Base-by-base conservation (phyloP, 805 yeast species). In the Kurtzmaniella fragi region DNA sequence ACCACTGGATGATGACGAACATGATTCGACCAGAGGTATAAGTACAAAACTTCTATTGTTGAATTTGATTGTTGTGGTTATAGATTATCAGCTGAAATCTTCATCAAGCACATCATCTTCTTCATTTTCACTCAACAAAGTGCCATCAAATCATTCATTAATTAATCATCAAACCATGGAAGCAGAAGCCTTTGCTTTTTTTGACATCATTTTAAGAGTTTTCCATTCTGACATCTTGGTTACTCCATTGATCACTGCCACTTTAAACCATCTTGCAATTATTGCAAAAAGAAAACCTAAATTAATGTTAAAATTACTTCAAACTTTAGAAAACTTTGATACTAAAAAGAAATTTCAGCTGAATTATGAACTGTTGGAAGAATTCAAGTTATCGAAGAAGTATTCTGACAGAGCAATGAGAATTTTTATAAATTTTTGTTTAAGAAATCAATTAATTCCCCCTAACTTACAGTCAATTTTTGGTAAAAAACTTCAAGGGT, bases 261-360 rank as follows among this genome's bases (percentile, higher is more conserved):
- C 85, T 0, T 59, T 88, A 20, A 79, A 84, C 49, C 79, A 81
- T 37, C 61, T 83, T 15, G 67, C 84, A 5, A 67, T 77, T 12
- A 59, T 93, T 28, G 72, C 85, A 46, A 80, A 78, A 48, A 68
- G 78, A 26, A 77, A 95, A 50, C 82, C 87, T 2, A 78, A 76
- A 37, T 69, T 75, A 33, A 62, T 78, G 2, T 65, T 73, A 25
- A 76, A 76, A 40, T 77, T 90, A 10, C 61, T 86, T 17, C 64
- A 73, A 14, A 71, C 74, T 11, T 60, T 89, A 9, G 71, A 85
- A 33, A 68, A 71, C 8, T 86, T 81, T 48, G 89, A 77, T 43
- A 64, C 80, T 2, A 64, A 77, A 43, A 55, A 74, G 31, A 81
- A 80, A 57, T 59, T 70, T 29, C 78, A 75, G 48, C 78, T 80